A percentile compares a stretch with the other conserved stretches of the same genome.
Evolutionary conservation across 2,329 filamentous ascomycete species (phyloP).

Genomic region (Achaetomium macrosporum): DNA sequence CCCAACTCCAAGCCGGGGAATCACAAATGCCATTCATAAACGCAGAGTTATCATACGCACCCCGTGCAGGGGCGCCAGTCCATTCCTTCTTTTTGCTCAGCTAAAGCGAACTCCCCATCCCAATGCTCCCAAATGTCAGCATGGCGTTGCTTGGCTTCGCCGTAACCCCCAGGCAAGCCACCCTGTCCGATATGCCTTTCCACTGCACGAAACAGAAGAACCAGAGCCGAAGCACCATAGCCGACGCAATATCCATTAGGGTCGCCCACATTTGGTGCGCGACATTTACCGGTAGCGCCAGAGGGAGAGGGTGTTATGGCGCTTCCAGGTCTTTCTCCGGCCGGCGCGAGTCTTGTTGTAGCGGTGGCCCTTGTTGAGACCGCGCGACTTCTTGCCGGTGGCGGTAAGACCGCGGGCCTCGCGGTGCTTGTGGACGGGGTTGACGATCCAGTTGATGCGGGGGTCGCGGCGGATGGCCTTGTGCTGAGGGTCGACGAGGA

Average conservation of each 20-base stretch:
- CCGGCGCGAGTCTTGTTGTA: conserved; percentile 98
- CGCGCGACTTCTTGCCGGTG: conserved; percentile 99
- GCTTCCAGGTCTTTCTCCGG: conserved; percentile 99
- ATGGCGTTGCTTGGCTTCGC: conserved; percentile 13
- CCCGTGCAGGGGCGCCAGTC: conserved; percentile 17
- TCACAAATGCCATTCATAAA: conserved; percentile 19
- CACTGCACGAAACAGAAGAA: conserved; percentile 18
- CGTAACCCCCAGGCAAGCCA: conserved; percentile 13
- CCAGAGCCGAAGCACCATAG: conserved; percentile 19
- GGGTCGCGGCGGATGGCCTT: conserved; percentile 99
- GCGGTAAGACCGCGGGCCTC: conserved; percentile 94
- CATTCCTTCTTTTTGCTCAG: conserved; percentile 24
- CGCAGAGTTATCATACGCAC: conserved; percentile 8
- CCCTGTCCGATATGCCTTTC: conserved; percentile 15
- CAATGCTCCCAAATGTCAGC: conserved; percentile 19
- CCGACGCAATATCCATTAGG: conserved; percentile 1
- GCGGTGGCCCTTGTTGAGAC: conserved; percentile 97
- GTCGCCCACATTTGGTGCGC: conserved; percentile 5
- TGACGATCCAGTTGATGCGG: conserved; percentile 99
- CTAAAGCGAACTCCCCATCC: conserved; percentile 21
- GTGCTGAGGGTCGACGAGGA: conserved; percentile 99
- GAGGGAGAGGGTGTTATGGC: conserved; percentile 98
- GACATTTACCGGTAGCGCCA: conserved; percentile 85
- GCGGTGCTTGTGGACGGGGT: conserved; percentile 99
- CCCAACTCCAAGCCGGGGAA: conserved; percentile 15